Evolutionary conservation across 116 monocot species (phyloP), one percentile per base, ranked within the genome.

Genomic region (Zostera marina): DNA sequence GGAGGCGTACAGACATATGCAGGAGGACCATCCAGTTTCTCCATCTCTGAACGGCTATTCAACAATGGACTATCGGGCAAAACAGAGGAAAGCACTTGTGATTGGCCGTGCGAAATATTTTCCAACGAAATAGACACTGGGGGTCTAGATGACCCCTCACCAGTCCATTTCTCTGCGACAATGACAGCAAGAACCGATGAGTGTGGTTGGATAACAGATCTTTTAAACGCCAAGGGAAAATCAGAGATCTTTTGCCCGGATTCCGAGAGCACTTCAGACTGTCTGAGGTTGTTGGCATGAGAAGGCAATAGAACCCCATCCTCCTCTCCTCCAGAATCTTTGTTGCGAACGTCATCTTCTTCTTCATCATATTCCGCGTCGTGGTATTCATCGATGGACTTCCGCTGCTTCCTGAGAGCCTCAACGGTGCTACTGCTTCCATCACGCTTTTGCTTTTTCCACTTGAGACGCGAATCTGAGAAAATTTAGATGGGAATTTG

Each of bases 81-180:
- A 22, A 90, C 76, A 4, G 74, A 63, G 7, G 98, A 90, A 16
- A 89, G 63, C 7, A 76, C 76, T 77, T 98, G 98, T 40, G 83
- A 70, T 78, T 98, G 98, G 25, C 98, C 98, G 14, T 98, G 81
- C 12, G 98, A 98, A 19, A 98, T 66, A 65, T 98, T 98, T 75
- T 98, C 98, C 2, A 98, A 55, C 22, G 47, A 39, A 51, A 56
- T 14, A 6, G 58, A 38, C 40, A 20, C 17, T 61, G 46, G 1
- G 14, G 43, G 43, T 12, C n/a, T 61, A 59, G 51, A 9, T 47
- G 9, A 17, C 54, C 23, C 53, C 54, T 23, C 53, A 20, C 61
- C 39, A 22, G 59, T 13, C 11, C 51, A 65, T 54, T 69, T 57
- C 70, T 89, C 96, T 2, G 83, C 82, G 1, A 76, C 79, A 12